A percentile compares a stretch with the other conserved stretches of the same genome.
phyloP scores from a whole-genome alignment of 495 filamentous ascomycete species.

The Penicillium goetzii region DNA sequence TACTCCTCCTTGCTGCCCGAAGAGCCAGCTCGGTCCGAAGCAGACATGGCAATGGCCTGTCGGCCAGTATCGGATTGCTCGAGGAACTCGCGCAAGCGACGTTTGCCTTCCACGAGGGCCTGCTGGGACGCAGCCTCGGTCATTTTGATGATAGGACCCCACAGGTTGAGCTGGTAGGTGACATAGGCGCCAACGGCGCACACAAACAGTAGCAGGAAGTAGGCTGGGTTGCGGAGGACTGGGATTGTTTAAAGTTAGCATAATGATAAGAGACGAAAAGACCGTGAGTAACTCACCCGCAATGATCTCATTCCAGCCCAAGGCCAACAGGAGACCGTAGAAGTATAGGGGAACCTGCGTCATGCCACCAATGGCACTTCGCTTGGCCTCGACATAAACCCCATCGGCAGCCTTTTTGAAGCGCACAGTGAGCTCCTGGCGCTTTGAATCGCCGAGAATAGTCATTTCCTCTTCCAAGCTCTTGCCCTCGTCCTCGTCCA shows the following conservation, averaged over 20 bases:
- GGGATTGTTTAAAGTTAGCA: slow-evolving; percentile 19
- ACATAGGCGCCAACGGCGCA: slow-evolving; percentile 77
- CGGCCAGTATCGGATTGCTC: slow-evolving; percentile 78
- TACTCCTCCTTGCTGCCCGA: slow-evolving; percentile 41
- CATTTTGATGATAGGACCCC: slow-evolving; percentile 95
- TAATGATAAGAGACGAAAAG: neutral
- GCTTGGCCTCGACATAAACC: slow-evolving; percentile 95
- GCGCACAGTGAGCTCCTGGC: slow-evolving; percentile 84
- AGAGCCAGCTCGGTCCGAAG: slow-evolving; percentile 29
- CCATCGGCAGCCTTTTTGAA: slow-evolving; percentile 98
- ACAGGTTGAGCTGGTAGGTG: slow-evolving; percentile 89
- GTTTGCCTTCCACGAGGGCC: slow-evolving; percentile 86
- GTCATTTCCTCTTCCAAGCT: slow-evolving; percentile 94
- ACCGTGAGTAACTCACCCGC: slow-evolving; percentile 64
- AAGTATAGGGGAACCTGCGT: slow-evolving; percentile 95
- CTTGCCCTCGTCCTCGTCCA: slow-evolving; percentile 92
- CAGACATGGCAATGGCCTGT: slow-evolving; percentile 75
- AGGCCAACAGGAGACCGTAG: slow-evolving; percentile 81
- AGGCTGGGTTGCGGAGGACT: slow-evolving; percentile 91
- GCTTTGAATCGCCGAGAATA: slow-evolving; percentile 84
- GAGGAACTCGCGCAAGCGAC: slow-evolving; percentile 83
- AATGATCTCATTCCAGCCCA: slow-evolving; percentile 97
- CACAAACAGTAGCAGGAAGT: slow-evolving; percentile 86
- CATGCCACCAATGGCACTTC: slow-evolving; percentile 92
- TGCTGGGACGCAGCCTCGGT: slow-evolving; percentile 84